Percentiles rank a stretch among this genome's conserved stretches.
phyloP scores from a whole-genome alignment of 23 red algal species.

The Agarophyton chilense region DNA sequence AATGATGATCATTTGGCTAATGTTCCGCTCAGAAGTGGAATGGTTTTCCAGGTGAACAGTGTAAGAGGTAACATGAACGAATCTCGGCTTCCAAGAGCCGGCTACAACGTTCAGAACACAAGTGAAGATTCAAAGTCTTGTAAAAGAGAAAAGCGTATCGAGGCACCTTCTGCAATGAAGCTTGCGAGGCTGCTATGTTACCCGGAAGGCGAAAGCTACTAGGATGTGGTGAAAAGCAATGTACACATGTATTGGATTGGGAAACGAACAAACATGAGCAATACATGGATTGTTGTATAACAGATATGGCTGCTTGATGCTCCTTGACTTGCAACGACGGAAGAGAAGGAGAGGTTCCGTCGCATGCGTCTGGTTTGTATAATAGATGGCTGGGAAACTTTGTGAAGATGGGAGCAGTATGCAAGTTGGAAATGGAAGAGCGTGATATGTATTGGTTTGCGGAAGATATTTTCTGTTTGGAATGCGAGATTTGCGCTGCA shows the following conservation, averaged over 20 bases:
- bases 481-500: no score
- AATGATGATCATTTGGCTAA: background rate
- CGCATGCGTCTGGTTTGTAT: no score
- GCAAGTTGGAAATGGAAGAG: no score
- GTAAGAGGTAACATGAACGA: background rate
- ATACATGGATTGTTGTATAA: background rate
- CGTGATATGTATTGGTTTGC: no score
- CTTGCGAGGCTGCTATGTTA: constrained; percentile 26
- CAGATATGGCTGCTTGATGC: background rate
- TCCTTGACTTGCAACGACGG: no score
- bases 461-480: no score
- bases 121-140: background rate
- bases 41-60: background rate
- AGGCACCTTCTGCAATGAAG: constrained; percentile 41
- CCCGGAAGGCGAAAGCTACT: background rate
- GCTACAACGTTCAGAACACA: background rate
- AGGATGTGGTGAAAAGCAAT: background rate
- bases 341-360: no score
- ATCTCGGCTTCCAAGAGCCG: background rate
- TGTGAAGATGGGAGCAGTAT: no score
- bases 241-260: background rate
- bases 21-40: background rate
- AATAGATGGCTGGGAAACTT: no score
- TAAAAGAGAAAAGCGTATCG: background rate
- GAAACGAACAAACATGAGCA: background rate